Base-by-base conservation (phyloP, 306 rosid species). In the Morella rubra region DNA sequence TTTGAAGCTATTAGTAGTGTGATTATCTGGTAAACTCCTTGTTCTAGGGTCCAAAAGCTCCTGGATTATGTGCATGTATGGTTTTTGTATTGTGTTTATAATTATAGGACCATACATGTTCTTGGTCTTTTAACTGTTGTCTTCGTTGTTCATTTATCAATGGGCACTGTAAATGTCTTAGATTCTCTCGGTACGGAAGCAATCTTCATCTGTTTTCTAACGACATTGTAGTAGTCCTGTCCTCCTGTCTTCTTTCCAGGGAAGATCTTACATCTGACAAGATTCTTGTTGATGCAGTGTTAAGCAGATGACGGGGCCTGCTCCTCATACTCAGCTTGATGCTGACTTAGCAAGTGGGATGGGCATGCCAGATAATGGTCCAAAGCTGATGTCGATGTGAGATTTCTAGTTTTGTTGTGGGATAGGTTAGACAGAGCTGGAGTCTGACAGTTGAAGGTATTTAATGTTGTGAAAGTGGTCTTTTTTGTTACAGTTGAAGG, bases 351-450 rank as follows among this genome's bases (percentile, higher is more conserved):
- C 98, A 49, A 87, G 85, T 20, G 98, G 98, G 60, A 92, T 95
- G 98, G 98, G 98, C 66, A 89, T 84, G 95, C 98, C 97, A 1
- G 98, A 95, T 78, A 92, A 95, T 59, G 98, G 97, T 54, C 96
- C 93, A 40, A 95, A 90, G 89, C 89, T 95, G 46, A 90, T 92
- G 97, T 86, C 92, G 32, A 87, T 87, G 85, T 90, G 85, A 82
- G 73, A 74, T 18, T 37, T 49, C 5, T 65, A 15, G 59, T 1
- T 44, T 67, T 54, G 8, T 7, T 65, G 18, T 8, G 5, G 27
- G 12, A 8, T 41, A 65, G 50, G 19, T 41, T 41, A 65, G 41
- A 44, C 14, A 44, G 42, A n/a, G 0, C 44, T 8, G 13, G 71
- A 41, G 50, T 65, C 0, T 68, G 7, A 50, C 73, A 40, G 76